phyloP scores from a whole-genome alignment of 176 grass and related monocot genomes.

The Cocos nucifera region DNA sequence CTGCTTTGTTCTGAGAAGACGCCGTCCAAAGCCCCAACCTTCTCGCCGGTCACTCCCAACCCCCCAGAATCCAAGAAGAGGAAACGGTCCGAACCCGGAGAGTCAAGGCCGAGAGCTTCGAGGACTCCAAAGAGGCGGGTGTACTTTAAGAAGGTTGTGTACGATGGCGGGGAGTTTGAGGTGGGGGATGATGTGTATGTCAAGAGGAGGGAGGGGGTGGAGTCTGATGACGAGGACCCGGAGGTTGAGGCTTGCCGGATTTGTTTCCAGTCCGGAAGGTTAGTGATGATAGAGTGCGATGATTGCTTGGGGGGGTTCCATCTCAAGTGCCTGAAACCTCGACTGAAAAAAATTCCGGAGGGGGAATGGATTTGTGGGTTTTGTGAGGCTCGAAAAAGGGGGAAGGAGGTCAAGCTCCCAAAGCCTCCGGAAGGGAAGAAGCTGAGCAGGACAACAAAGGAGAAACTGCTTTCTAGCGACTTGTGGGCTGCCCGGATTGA shows the following conservation, averaged over 20 bases:
- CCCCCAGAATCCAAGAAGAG: slow-evolving; percentile 5
- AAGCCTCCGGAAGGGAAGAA: slow-evolving; percentile 47
- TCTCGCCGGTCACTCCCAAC: not conserved
- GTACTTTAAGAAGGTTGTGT: slow-evolving; percentile 64
- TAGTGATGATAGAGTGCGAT: slow-evolving; percentile 85
- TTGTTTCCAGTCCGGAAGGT: slow-evolving; percentile 46
- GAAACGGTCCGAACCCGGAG: too few species aligned
- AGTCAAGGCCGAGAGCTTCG: not conserved
- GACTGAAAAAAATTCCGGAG: slow-evolving; percentile 65
- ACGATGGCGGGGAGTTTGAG: slow-evolving; percentile 51
- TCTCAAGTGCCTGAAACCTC: slow-evolving; percentile 64
- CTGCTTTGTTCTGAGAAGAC: not conserved
- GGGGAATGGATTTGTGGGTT: slow-evolving; percentile 76
- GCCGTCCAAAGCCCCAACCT: not conserved
- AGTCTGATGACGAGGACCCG: slow-evolving; percentile 57
- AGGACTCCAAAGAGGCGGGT: slow-evolving; percentile 23
- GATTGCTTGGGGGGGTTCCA: slow-evolving; percentile 86
- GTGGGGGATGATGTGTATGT: slow-evolving; percentile 79
- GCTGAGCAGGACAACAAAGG: slow-evolving; percentile 51
- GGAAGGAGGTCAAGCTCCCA: slow-evolving; percentile 43
- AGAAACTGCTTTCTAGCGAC: slow-evolving; percentile 78
- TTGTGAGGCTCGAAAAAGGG: slow-evolving; percentile 43
- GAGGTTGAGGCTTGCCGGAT: slow-evolving; percentile 63
- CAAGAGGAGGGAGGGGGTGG: slow-evolving; percentile 53
- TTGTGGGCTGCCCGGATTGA: slow-evolving; percentile 74